Base-by-base conservation (phyloP, 768 basidiomycete species). In the Rubroboletus pulcherrimus region DNA sequence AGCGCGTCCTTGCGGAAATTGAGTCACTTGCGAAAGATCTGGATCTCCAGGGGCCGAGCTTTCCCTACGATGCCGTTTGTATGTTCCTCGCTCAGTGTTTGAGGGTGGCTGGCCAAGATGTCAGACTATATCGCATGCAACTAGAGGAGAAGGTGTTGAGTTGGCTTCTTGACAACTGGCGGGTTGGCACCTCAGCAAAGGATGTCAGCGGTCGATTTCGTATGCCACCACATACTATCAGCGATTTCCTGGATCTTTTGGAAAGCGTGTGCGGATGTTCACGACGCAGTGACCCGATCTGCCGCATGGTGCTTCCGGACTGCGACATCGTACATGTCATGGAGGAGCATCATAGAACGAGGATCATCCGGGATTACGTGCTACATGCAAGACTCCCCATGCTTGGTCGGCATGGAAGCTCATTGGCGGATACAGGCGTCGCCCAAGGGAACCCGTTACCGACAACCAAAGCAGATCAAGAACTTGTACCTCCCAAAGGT, bases 21-120 rank as follows among this genome's bases (percentile, higher is more conserved):
- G 93, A 93, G 66, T 76, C 78, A 0, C 75, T 98, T 45, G 81
- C 85, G 1, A 87, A 86, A 58, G 91, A 96, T 58, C 76, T 99
- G 55, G 88, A 92, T 59, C 81, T 97, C 15, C 96, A 98, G 72
- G 95, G 94, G 0, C 94, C 95, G 2, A 74, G 84, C 14, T 86
- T 82, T 63, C 93, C 94, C 0, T 89, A 81, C 63, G 97, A 99
- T 66, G 85, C 95, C 1, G 92, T 96, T 38, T 97, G 95, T 75
- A 75, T 77, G 54, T 93, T 98, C 66, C 76, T 98, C 44, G 74
- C 81, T 6, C 75, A 81, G 29, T 87, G 84, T 53, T 75, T 98
- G 45, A 78, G 76, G 17, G 75, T 92, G 24, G 86, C 92, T 0
- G 84, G 81, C 55, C 85, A 87, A 65, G 93, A 98, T 65, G 86